phyloP scores from a whole-genome alignment of 371 early-diverging fungal species.

The Blastocladiella emersonii region DNA sequence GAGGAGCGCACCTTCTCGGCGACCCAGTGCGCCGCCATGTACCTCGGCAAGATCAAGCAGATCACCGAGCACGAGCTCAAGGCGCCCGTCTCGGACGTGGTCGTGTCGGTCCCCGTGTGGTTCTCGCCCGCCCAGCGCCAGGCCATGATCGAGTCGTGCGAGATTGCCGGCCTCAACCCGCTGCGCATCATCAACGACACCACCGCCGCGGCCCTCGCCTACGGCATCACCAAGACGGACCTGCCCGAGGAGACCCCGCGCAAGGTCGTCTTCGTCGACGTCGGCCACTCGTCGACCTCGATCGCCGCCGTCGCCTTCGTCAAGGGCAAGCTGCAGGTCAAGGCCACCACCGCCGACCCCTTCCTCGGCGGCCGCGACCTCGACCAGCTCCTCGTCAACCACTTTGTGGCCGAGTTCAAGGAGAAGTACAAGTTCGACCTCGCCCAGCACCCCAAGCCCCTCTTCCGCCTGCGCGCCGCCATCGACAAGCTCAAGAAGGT shows the following conservation, averaged over 20 bases:
- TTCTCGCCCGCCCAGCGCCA: slow-evolving; percentile 88
- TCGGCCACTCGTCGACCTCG: slow-evolving; percentile 84
- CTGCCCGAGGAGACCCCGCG: slow-evolving; percentile 88
- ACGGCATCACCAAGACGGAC: slow-evolving; percentile 94
- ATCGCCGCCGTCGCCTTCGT: slow-evolving; percentile 79
- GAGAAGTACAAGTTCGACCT: slow-evolving; percentile 92
- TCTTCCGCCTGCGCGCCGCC: slow-evolving; percentile 76
- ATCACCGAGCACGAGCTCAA: slow-evolving; percentile 71
- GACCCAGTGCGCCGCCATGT: slow-evolving; percentile 88
- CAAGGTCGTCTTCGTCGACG: slow-evolving; percentile 84
- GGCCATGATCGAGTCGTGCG: slow-evolving; percentile 72
- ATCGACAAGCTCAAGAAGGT: slow-evolving; percentile 94
- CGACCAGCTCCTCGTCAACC: slow-evolving; percentile 74
- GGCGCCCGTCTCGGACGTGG: slow-evolving; percentile 76
- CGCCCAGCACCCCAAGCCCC: slow-evolving; percentile 72
- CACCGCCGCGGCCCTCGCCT: slow-evolving; percentile 88
- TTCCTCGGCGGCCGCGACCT: slow-evolving; percentile 92
- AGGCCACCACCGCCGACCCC: slow-evolving; percentile 76
- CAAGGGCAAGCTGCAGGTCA: slow-evolving; percentile 87
- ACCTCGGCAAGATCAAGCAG: slow-evolving; percentile 78
- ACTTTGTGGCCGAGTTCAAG: slow-evolving; percentile 73
- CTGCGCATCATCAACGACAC: slow-evolving; percentile 85
- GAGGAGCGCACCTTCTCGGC: slow-evolving; percentile 62
- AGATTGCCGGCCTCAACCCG: slow-evolving; percentile 85
- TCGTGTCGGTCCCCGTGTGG: slow-evolving; percentile 89